Percentiles rank a stretch among this genome's conserved stretches.
phyloP scores from a whole-genome alignment of 2,329 filamentous ascomycete species.

The Trichophyton equinum region DNA sequence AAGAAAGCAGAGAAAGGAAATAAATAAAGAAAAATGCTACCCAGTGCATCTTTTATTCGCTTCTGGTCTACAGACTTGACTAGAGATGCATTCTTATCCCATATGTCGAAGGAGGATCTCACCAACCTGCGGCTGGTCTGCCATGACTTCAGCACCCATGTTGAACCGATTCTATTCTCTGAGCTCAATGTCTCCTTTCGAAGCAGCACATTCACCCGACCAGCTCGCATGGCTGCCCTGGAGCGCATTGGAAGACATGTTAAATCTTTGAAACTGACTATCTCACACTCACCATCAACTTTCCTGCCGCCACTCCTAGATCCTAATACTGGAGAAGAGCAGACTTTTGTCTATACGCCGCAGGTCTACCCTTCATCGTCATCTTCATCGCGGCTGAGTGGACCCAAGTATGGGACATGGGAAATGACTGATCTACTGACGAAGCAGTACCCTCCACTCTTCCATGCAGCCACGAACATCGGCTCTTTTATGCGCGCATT shows the following conservation, averaged over 20 bases:
- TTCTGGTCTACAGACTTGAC: constrained; percentile 27
- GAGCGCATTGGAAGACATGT: constrained; percentile 66
- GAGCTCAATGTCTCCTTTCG: constrained; percentile 35
- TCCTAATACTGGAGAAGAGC: constrained; percentile 61
- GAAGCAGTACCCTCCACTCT: constrained; percentile 76
- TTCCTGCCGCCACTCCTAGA: constrained; percentile 78
- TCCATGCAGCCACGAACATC: constrained; percentile 81
- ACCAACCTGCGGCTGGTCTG: constrained; percentile 25
- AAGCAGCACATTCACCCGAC: constrained; percentile 61
- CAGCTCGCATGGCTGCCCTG: constrained; percentile 59
- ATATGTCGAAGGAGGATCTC: constrained; percentile 24
- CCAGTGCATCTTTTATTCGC: constrained; percentile 20
- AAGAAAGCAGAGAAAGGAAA: too few species aligned
- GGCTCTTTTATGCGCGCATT: constrained; percentile 69
- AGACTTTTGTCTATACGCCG: constrained; percentile 70
- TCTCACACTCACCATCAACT: constrained; percentile 64
- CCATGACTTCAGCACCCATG: constrained; percentile 22
- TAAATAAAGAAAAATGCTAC: constrained; percentile 3
- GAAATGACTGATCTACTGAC: constrained; percentile 71
- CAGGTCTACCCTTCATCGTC: constrained; percentile 50
- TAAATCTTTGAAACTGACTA: constrained; percentile 62
- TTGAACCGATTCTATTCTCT: constrained; percentile 30
- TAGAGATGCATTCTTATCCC: constrained; percentile 23
- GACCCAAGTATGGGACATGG: constrained; percentile 64
- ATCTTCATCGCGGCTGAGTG: constrained; percentile 43